Evolutionary conservation across 176 grass and related monocot genomes (phyloP).

Genomic region (Juncus inflexus): DNA sequence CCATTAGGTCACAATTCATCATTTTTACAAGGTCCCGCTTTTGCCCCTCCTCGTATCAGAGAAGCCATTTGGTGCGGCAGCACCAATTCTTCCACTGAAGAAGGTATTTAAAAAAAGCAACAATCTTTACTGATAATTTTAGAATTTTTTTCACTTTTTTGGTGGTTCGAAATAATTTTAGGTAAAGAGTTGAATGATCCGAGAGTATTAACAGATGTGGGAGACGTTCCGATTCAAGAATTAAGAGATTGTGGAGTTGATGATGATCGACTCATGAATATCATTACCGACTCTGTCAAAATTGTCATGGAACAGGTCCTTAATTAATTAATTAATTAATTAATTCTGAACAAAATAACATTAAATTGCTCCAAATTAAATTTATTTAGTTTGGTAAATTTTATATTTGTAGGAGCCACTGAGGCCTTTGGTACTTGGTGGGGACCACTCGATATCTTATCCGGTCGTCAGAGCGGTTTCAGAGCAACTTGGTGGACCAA

Average conservation of each 20-base stretch:
- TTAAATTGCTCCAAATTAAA: background rate
- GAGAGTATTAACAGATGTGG: slow-evolving; percentile 91
- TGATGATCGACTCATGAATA: slow-evolving; percentile 81
- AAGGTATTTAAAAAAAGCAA: slow-evolving; percentile 42
- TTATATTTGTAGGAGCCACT: slow-evolving; percentile 59
- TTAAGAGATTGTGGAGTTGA: slow-evolving; percentile 87
- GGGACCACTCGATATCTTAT: slow-evolving; percentile 96
- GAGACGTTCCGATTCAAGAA: slow-evolving; percentile 95
- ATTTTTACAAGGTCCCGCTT: slow-evolving; percentile 92
- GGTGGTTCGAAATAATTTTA: slow-evolving; percentile 24
- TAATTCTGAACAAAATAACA: background rate
- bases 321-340: background rate
- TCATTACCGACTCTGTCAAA: slow-evolving; percentile 91
- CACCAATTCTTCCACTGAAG: slow-evolving; percentile 94
- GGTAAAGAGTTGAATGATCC: slow-evolving; percentile 96
- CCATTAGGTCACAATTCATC: slow-evolving; percentile 97
- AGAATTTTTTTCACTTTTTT: background rate
- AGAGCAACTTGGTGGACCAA: slow-evolving; percentile 86
- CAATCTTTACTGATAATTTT: background rate
- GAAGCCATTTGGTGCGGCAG: slow-evolving; percentile 99
- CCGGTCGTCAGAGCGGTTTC: slow-evolving; percentile 94
- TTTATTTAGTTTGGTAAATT: no score
- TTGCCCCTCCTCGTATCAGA: slow-evolving; percentile 93
- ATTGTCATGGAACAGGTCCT: slow-evolving; percentile 87
- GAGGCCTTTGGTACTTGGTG: slow-evolving; percentile 79